Conservation (phyloP, 1,284 basidiomycete genomes). For the Tylopilus orsonianus region DNA sequence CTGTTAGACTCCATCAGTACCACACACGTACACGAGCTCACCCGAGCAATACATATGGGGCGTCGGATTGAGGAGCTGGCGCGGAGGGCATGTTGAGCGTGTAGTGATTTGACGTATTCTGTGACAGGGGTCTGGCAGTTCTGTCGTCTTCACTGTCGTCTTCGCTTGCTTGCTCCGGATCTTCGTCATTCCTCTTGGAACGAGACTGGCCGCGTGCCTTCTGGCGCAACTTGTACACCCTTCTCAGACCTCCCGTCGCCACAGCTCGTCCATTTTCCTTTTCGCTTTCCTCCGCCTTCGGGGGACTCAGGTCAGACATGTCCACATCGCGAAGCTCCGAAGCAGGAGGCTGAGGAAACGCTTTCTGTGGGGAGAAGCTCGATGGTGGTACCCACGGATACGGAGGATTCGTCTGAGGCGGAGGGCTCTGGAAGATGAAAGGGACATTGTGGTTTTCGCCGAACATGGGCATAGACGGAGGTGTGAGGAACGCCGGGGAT, state of each 20-base stretch:
- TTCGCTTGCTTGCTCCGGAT: conserved; percentile 46
- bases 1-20: conserved; percentile 15
- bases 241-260: conserved; percentile 67
- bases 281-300: conserved; percentile 42
- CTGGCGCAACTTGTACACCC: conserved; percentile 66
- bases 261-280: conserved; percentile 46
- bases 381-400: conserved; percentile 66
- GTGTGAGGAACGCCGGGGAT: conserved; percentile 42
- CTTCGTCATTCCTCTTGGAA: conserved; percentile 34
- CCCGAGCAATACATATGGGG: conserved; percentile 79
- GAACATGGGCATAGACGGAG: conserved; percentile 51
- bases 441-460: conserved; percentile 63
- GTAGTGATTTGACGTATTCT: conserved; percentile 73
- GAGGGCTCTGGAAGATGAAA: conserved; percentile 65
- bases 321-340: conserved; percentile 63
- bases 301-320: conserved; percentile 71
- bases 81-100: conserved; percentile 74
- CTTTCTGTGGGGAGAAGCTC: conserved; percentile 55
- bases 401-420: conserved; percentile 44
- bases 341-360: conserved; percentile 47
- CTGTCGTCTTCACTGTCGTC: conserved; percentile 39
- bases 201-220: conserved; percentile 40
- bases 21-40: conserved; percentile 34
- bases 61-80: conserved; percentile 53
- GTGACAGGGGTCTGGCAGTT: conserved; percentile 41